Evolutionary conservation across 2,329 filamentous ascomycete genomes (phyloP).

Genomic region (Fusarium hainanense): DNA sequence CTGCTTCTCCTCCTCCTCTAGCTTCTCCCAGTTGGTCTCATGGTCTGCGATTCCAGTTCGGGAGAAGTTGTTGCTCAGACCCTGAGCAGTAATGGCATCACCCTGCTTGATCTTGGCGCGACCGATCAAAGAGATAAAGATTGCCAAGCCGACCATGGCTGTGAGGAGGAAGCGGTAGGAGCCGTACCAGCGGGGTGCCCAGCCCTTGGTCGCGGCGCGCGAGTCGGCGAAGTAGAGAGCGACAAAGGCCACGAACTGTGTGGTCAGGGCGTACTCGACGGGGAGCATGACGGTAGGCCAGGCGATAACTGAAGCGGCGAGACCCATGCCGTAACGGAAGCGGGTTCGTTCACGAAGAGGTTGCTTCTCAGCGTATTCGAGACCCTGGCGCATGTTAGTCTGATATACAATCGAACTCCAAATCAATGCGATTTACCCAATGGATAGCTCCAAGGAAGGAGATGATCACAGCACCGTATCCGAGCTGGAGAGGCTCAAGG

Average conservation of each 20-base stretch:
- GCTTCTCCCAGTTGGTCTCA: slow-evolving; percentile 58
- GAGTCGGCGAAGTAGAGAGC: slow-evolving; percentile 88
- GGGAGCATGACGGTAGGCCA: slow-evolving; percentile 92
- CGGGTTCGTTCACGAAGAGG: slow-evolving; percentile 72
- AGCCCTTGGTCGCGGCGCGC: slow-evolving; percentile 76
- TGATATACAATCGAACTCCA: accelerated
- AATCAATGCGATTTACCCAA: slow-evolving; percentile 64
- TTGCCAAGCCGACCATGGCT: slow-evolving; percentile 85
- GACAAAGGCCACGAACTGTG: slow-evolving; percentile 87
- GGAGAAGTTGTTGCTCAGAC: slow-evolving; percentile 54
- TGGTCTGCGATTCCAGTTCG: slow-evolving; percentile 50
- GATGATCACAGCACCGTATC: slow-evolving; percentile 91
- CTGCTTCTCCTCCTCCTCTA: slow-evolving; percentile 57
- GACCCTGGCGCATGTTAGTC: slow-evolving; percentile 59
- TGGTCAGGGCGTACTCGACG: slow-evolving; percentile 84
- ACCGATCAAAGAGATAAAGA: slow-evolving; percentile 83
- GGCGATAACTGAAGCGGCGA: slow-evolving; percentile 81
- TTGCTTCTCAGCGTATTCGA: slow-evolving; percentile 82
- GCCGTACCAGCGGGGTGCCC: slow-evolving; percentile 86
- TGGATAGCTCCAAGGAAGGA: slow-evolving; percentile 95
- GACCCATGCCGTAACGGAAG: slow-evolving; percentile 84
- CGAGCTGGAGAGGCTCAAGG: slow-evolving; percentile 88
- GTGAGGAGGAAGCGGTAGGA: slow-evolving; percentile 94
- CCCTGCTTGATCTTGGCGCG: slow-evolving; percentile 75
- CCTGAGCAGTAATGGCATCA: slow-evolving; percentile 47